phyloP scores from a whole-genome alignment of 148 eudicot genomes.

The Polygonum aviculare region DNA sequence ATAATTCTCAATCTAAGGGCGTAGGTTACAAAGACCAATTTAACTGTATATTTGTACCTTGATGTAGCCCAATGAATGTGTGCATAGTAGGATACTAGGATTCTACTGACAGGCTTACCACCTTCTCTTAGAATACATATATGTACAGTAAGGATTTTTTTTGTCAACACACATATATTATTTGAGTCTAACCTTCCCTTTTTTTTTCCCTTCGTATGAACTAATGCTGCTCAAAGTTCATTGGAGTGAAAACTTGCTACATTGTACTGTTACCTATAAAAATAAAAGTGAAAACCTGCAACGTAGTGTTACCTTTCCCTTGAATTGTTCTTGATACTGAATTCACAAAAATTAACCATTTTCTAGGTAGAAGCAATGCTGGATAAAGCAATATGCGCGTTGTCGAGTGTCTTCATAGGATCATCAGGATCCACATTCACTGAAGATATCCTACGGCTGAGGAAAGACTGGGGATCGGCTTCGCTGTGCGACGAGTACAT shows the following conservation, averaged over 20 bases:
- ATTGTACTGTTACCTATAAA: background rate
- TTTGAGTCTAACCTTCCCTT: background rate
- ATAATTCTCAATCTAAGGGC: too few relatives aligned
- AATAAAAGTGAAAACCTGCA: too few relatives aligned
- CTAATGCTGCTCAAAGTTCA: background rate
- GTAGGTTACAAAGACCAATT: too few relatives aligned
- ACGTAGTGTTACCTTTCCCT: background rate
- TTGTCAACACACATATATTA: background rate
- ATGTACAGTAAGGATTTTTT: too few relatives aligned
- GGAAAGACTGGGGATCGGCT: constrained; percentile 85
- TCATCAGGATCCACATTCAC: constrained; percentile 97
- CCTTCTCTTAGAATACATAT: too few relatives aligned
- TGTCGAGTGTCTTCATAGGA: constrained; percentile 85
- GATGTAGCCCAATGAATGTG: too few relatives aligned
- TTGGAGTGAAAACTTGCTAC: background rate
- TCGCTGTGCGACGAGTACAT: constrained; percentile 84
- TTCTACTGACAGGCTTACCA: too few relatives aligned
- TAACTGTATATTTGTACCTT: too few relatives aligned
- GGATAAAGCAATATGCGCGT: constrained; percentile 89
- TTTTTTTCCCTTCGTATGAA: background rate
- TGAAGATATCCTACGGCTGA: constrained; percentile 78
- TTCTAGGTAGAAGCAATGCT: constrained; percentile 94
- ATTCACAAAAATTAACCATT: background rate
- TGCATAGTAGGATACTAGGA: too few relatives aligned
- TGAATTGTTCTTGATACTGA: background rate